Evolutionary conservation across 2,329 filamentous ascomycete genomes (phyloP), one percentile per base, ranked within the genome.

Genomic region (Teratosphaeria nubilosa): DNA sequence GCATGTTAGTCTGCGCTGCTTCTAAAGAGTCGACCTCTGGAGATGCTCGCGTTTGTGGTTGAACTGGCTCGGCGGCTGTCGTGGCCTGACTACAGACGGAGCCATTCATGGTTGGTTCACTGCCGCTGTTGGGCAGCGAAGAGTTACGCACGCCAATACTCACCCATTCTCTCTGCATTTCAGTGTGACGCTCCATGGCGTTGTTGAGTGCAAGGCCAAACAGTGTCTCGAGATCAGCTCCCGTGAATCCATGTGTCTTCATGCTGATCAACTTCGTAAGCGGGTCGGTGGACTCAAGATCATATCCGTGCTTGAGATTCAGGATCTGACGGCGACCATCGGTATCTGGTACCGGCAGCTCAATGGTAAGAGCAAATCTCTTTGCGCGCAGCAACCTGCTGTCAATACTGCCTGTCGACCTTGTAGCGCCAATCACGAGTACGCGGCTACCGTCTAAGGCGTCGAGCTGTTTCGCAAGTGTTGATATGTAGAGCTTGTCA

Each of bases 161-260:
- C n/a, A 56, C 56, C 59, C 59, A 64, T 22, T 63, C 70, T 32
- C 52, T 63, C 41, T 51, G 54, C 24, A 58, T 74, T 68, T 58
- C 70, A 65, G 65, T 72, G 71, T 59, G 61, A 60, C 65, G 68
- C 50, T 70, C 59, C 25, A 69, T 58, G 30, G 67, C 73, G 59
- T 72, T 67, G 34, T 74, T 75, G 24, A 66, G 67, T 71, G 85
- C 81, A 51, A 78, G 72, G 53, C 80, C 74, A 53, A 87, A 77
- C 0, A 96, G 77, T 14, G 80, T 81, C n/a, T 78, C 76, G 1
- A 96, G 77, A 70, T 96, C 91, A 1, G 82, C 81, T 4, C 88
- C 87, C 32, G 90, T 95, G 71, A 90, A 96, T 3, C 91, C 92
- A 68, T 96, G 91, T 0, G 91, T 95, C 58, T 84, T 83, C 61